phyloP scores from a whole-genome alignment of 2,329 filamentous ascomycete genomes.

The Parafenestella ontariensis region DNA sequence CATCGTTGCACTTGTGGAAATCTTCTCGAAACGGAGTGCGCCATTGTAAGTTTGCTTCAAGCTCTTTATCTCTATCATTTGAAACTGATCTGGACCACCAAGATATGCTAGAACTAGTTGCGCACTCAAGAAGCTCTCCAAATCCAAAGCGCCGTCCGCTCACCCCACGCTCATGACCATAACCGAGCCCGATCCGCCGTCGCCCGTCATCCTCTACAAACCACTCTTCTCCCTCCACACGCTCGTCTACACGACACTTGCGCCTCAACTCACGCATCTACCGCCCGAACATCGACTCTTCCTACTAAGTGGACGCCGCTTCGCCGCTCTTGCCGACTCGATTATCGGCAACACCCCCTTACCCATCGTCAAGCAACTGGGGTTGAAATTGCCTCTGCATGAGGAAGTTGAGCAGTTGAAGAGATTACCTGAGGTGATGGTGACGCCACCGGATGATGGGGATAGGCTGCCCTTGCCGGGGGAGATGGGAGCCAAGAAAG shows the following conservation, averaged over 20 bases:
- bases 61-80: background rate
- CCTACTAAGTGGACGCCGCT: background rate
- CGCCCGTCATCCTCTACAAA: background rate
- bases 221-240: background rate
- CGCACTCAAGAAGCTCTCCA: background rate
- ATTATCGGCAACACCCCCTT: background rate
- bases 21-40: background rate
- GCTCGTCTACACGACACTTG: background rate
- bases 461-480: background rate
- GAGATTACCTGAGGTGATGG: background rate
- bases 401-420: background rate
- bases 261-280: background rate
- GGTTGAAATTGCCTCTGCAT: background rate
- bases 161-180: background rate
- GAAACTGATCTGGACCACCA: background rate
- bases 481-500: background rate
- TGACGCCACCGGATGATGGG: constrained; percentile 7
- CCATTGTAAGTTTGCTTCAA: background rate
- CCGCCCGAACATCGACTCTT: background rate
- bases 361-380: background rate
- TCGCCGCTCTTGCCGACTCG: background rate
- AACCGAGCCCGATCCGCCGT: background rate
- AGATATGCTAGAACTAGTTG: background rate
- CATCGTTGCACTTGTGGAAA: background rate
- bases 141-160: background rate